Base-by-base conservation (phyloP, 2,329 filamentous ascomycete species). In the Lecanoromycetidae sp. region DNA sequence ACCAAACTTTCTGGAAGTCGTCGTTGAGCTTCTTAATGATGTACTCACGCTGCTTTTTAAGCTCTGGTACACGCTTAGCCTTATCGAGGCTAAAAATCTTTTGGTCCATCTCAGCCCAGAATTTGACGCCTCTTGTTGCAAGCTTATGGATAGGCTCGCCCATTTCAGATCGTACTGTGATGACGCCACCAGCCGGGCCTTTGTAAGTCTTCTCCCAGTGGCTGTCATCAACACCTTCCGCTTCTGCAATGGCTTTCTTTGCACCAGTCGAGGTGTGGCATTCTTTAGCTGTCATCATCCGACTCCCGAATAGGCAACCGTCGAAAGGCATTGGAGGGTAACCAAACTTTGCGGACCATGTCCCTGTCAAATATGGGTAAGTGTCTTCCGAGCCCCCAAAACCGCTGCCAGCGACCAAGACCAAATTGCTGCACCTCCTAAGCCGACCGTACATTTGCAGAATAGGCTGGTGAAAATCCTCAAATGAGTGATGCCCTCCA, bases 91-190 rank as follows among this genome's bases (percentile, higher is more conserved):
- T 84, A 72, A 98, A 98, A 60, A 98, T 96, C 69, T 94, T 95
- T 66, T 93, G 79, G 61, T 98, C 91, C 87, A 98, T 94, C 69
- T 98, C 93, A 41, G 87, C 82, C 91, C 91, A 98, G 73, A 98
- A 94, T 46, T 79, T 73, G 39, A 98, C 88, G 76, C 91, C 91
- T 50, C 93, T 84, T 40, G 91, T 98, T 13, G 91, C 93, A 50
- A 98, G 78, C 72, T 98, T 98, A 73, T 98, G 91, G 53, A 98
- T 98, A 5, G 91, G 93, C 72, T 98, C 91, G 37, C 91, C 93
- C 93, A 98, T 98, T 69, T 98, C 91, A 1, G 91, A 98, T 54
- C 87, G 80, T 40, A 98, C 91, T 23, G 91, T 98, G 58, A 98
- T 90, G 54, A 98, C 80, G 63, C 91, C 91, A 58, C 91, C 91